Base-by-base conservation (phyloP, 192 early-diverging fungal species). In the Gaertneriomyces sp. region DNA sequence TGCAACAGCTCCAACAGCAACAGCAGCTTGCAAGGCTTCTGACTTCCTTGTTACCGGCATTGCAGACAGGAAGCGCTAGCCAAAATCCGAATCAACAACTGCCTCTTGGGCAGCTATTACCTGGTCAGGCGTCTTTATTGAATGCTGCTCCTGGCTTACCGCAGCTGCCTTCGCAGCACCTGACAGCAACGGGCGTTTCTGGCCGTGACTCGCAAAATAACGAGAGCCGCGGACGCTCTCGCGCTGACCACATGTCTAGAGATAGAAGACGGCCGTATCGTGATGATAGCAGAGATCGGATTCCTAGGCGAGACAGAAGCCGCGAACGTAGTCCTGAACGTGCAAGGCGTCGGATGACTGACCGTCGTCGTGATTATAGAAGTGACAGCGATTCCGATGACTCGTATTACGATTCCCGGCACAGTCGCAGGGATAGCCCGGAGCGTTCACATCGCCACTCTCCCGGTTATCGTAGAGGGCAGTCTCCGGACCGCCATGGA, bases 21-120 rank as follows among this genome's bases (percentile, higher is more conserved):
- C 68, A 69, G 42, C 66, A 68, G 41, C 47, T 69, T 40, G 68
- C 59, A 12, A 58, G 53, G n/a, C 50, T 69, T 19, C 42, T 69
- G 41, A 17, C 33, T 5, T 38, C 68, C 16, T 58, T 69, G 49
- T 41, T 69, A 16, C 68, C 66, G 1, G 58, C 19, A 14, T 9
- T 66, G 5, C 53, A 66, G 66, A 58, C 20, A 39, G 54, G 16
- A 25, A 56, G 39, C 20, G 6, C 52, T 11, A 46, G 57, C 19
- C 45, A 33, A 33, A 33, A 42, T 58, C 45, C 6, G 40, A 68
- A 50, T 41, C 55, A 44, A 45, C 61, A 63, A 17, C 54, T 56
- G 14, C 54, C 54, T 38, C 49, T 51, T n/a, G 49, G 49, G n/a
- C 49, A 51, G 49, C n/a, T 20, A 17, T 51, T 51, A 6, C 25